Evolutionary conservation across 106 monocot genomes (phyloP).

Genomic region (Dendrobium nobile): DNA sequence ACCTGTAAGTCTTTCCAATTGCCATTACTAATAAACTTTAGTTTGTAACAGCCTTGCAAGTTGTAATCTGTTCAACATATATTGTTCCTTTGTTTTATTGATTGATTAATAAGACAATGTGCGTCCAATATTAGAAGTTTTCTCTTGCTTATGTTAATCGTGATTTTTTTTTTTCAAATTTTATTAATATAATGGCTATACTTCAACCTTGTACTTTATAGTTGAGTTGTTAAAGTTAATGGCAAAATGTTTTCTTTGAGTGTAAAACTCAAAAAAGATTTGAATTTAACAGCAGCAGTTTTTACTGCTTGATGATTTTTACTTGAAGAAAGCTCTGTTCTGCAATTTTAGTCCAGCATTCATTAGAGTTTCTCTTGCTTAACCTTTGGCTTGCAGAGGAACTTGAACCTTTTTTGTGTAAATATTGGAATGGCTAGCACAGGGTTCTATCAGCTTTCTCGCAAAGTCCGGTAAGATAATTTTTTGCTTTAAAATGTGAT

Average conservation of each 20-base stretch:
- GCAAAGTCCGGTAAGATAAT: conserved; percentile 51
- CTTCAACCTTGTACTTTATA: too few species aligned
- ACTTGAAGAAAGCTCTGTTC: not conserved
- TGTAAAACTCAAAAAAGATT: too few species aligned
- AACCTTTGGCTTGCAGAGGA: conserved; percentile 43
- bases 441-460: conserved; percentile 65
- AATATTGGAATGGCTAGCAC: conserved; percentile 72
- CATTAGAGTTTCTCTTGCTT: not conserved
- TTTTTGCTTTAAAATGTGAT: not conserved
- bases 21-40: not conserved
- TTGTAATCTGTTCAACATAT: not conserved
- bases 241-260: too few species aligned
- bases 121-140: too few species aligned
- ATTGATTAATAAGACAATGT: not conserved
- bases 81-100: not conserved
- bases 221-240: too few species aligned
- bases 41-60: not conserved
- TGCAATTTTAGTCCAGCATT: not conserved
- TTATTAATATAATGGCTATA: too few species aligned
- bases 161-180: too few species aligned
- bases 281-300: too few species aligned
- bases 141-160: too few species aligned
- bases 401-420: conserved; percentile 78
- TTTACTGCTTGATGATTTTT: too few species aligned
- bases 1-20: conserved; percentile 34